phyloP scores from a whole-genome alignment of 768 basidiomycete genomes.

The Boletus reticuloceps region DNA sequence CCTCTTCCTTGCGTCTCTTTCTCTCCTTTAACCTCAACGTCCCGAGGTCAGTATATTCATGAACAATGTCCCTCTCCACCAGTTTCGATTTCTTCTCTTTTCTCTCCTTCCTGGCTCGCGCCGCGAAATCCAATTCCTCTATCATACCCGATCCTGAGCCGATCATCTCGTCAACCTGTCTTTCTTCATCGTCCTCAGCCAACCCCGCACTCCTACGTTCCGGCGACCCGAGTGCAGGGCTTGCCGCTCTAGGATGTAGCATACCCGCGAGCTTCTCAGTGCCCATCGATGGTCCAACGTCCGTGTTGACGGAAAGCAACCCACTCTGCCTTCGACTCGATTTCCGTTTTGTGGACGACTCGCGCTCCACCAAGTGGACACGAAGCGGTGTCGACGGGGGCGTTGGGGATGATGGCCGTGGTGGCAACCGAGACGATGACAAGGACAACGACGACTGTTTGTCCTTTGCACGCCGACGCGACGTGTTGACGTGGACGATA shows the following conservation, averaged over 20 bases:
- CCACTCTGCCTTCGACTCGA: constrained; percentile 45
- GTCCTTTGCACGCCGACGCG: constrained; percentile 45
- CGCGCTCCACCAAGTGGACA: constrained; percentile 33
- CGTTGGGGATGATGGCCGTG: constrained; percentile 41
- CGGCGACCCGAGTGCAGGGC: constrained; percentile 69
- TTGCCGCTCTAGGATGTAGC: constrained; percentile 53
- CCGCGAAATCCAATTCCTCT: constrained; percentile 17
- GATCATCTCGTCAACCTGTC: constrained; percentile 32
- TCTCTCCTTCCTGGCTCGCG: constrained; percentile 45
- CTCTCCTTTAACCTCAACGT: constrained; percentile 36
- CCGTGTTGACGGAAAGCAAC: constrained; percentile 44
- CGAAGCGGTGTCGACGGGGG: constrained; percentile 33
- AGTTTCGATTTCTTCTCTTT: constrained; percentile 27
- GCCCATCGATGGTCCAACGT: constrained; percentile 28
- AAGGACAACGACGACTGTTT: constrained; percentile 43
- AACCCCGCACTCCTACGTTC: constrained; percentile 51
- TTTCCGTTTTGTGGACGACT: constrained; percentile 31
- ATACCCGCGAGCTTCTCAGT: constrained; percentile 31
- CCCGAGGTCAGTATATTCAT: constrained; percentile 25
- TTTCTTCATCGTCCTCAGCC: constrained; percentile 58
- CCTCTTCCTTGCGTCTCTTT: constrained; percentile 39
- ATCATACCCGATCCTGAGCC: constrained; percentile 7
- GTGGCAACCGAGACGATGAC: constrained; percentile 34
- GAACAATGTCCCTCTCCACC: constrained; percentile 16
- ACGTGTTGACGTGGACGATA: constrained; percentile 36